Evolutionary conservation across 768 basidiomycete genomes (phyloP).

Genomic region (Boletus barrowsii): DNA sequence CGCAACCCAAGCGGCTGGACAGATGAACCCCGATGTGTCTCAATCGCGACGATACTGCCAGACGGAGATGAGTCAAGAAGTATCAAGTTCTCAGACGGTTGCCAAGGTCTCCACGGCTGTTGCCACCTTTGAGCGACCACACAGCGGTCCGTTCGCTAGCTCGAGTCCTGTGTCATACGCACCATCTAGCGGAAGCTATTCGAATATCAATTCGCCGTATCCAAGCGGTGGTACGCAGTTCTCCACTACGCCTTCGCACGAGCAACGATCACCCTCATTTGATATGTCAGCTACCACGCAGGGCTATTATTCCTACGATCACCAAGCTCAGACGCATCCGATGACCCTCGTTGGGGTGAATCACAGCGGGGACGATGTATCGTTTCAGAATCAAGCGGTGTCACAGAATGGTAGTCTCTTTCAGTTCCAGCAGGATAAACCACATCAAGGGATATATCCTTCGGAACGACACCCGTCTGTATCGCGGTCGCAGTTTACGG

Average conservation of each 20-base stretch:
- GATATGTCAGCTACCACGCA: conserved; percentile 18
- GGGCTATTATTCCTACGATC: conserved; percentile 23
- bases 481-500: conserved; percentile 20
- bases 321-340: conserved; percentile 12
- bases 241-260: conserved; percentile 18
- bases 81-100: conserved; percentile 5
- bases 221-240: conserved; percentile 17
- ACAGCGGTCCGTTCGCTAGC: conserved; percentile 13
- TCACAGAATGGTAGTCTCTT: conserved; percentile 19
- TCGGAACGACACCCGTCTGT: conserved; percentile 23
- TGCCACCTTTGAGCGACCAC: conserved; percentile 23
- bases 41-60: conserved; percentile 14
- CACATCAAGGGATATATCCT: conserved; percentile 21
- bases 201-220: conserved; percentile 27
- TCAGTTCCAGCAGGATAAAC: conserved; percentile 22
- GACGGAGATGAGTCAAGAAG: conserved; percentile 12
- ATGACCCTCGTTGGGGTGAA: conserved; percentile 20
- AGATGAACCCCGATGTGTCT: conserved; percentile 14
- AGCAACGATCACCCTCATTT: conserved; percentile 20
- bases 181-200: conserved; percentile 23
- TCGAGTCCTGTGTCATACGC: conserved; percentile 27
- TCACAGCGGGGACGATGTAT: conserved; percentile 13
- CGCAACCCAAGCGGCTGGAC: conserved; percentile 9
- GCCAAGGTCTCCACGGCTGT: conserved; percentile 4
- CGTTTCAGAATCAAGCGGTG: conserved; percentile 12